phyloP scores from a whole-genome alignment of 192 early-diverging fungal species.

The Entomortierella chlamydospora region DNA sequence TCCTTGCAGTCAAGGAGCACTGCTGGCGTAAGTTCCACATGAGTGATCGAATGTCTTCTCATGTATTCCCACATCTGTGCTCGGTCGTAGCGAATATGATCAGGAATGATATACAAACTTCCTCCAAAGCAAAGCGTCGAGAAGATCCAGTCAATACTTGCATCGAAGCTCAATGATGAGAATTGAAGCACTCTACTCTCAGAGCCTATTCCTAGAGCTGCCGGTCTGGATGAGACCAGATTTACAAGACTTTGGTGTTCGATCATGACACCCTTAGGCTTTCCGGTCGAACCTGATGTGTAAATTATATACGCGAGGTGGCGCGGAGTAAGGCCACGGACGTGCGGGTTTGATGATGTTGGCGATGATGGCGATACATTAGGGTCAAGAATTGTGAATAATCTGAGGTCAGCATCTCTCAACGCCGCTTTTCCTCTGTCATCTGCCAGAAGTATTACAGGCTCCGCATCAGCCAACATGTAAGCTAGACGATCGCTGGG shows the following conservation, averaged over 20 bases:
- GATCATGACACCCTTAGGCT: constrained; percentile 1
- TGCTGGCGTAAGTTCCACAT: too few species aligned
- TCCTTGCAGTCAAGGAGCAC: too few species aligned
- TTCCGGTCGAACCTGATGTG: constrained; percentile 30
- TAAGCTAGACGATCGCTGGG: constrained; percentile 34
- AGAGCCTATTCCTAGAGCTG: not conserved
- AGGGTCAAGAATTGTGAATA: constrained; percentile 11
- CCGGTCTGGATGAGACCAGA: not conserved
- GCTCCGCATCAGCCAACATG: constrained; percentile 25
- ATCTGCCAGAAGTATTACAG: constrained; percentile 5
- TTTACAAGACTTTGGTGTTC: not conserved
- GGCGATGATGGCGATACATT: not conserved
- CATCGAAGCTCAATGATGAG: too few species aligned
- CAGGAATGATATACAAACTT: too few species aligned
- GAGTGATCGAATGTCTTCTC: too few species aligned
- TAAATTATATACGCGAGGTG: constrained; percentile 30
- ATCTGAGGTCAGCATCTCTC: not conserved
- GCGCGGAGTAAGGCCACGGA: not conserved
- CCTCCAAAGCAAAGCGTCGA: too few species aligned
- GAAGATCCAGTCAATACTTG: too few species aligned
- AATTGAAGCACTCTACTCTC: too few species aligned
- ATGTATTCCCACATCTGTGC: too few species aligned
- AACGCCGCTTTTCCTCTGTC: not conserved
- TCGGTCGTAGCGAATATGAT: too few species aligned
- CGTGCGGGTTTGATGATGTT: not conserved